Evolutionary conservation across 768 basidiomycete species (phyloP).

Genomic region (Mycena galopus): DNA sequence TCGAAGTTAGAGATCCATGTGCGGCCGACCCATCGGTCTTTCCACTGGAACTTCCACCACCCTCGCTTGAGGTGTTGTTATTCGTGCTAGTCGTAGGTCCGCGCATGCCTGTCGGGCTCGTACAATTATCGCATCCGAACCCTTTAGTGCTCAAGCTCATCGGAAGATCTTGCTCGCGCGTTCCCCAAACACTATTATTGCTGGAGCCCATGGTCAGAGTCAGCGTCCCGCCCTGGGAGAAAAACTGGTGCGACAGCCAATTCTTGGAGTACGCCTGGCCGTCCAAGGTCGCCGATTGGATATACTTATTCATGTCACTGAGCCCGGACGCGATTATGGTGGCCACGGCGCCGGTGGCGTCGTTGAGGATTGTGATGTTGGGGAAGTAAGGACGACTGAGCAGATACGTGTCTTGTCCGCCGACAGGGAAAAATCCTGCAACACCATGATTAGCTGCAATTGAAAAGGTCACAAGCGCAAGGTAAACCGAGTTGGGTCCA

Average conservation of each 20-base stretch:
- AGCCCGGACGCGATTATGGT: slow-evolving; percentile 29
- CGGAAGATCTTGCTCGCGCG: slow-evolving; percentile 19
- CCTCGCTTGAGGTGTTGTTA: too few relatives aligned
- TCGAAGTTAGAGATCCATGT: too few relatives aligned
- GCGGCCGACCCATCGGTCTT: too few relatives aligned
- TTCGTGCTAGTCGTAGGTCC: too few relatives aligned
- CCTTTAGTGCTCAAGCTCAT: slow-evolving; percentile 28
- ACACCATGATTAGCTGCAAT: not conserved
- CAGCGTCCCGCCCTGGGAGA: slow-evolving; percentile 18
- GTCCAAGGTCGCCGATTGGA: slow-evolving; percentile 34
- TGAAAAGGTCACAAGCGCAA: not conserved
- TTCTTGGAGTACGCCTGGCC: slow-evolving; percentile 27
- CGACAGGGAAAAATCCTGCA: slow-evolving; percentile 32
- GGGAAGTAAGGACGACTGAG: slow-evolving; percentile 37
- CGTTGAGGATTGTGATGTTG: slow-evolving; percentile 34
- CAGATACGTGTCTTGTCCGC: slow-evolving; percentile 34
- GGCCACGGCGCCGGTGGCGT: slow-evolving; percentile 26
- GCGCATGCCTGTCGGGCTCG: too few relatives aligned
- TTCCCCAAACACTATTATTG: slow-evolving; percentile 26
- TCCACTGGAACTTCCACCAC: too few relatives aligned
- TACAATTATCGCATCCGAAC: too few relatives aligned
- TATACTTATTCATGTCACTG: slow-evolving; percentile 29
- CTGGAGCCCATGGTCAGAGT: slow-evolving; percentile 21
- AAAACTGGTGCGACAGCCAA: slow-evolving; percentile 27
- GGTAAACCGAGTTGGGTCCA: slow-evolving; percentile 36